Conservation (phyloP, 1,284 basidiomycete genomes). For the Microstroma glucosiphilum region DNA sequence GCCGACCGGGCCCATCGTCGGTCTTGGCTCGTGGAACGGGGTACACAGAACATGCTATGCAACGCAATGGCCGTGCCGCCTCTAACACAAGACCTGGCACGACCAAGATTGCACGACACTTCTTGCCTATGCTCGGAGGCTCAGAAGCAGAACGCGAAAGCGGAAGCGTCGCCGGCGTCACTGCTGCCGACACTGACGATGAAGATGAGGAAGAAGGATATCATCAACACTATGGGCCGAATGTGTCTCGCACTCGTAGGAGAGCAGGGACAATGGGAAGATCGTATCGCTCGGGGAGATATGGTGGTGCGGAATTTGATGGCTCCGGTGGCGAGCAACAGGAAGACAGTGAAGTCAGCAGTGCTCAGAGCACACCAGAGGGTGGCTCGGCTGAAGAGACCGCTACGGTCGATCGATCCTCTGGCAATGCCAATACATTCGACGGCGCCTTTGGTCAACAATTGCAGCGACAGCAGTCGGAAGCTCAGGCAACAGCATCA, state of each 20-base stretch:
- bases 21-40: neutral
- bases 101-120: slow-evolving; percentile 11
- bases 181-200: slow-evolving; percentile 24
- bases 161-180: slow-evolving; percentile 32
- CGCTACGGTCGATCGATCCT: slow-evolving; percentile 12
- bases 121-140: slow-evolving; percentile 26
- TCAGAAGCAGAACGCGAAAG: slow-evolving; percentile 32
- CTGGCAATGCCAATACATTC: slow-evolving; percentile 11
- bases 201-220: slow-evolving; percentile 16
- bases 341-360: neutral
- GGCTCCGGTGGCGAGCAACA: slow-evolving; percentile 4
- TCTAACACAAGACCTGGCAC: neutral
- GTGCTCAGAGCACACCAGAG: neutral
- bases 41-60: neutral
- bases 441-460: slow-evolving; percentile 27
- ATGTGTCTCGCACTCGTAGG: too few species aligned
- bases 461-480: neutral
- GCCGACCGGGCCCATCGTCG: neutral
- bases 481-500: neutral
- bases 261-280: too few species aligned
- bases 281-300: too few species aligned
- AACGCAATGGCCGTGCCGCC: neutral
- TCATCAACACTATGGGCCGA: neutral
- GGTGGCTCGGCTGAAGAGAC: slow-evolving; percentile 15
- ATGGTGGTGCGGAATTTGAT: neutral